Conservation (phyloP, 345 rosid genomes). For the Cochlearia excelsa region DNA sequence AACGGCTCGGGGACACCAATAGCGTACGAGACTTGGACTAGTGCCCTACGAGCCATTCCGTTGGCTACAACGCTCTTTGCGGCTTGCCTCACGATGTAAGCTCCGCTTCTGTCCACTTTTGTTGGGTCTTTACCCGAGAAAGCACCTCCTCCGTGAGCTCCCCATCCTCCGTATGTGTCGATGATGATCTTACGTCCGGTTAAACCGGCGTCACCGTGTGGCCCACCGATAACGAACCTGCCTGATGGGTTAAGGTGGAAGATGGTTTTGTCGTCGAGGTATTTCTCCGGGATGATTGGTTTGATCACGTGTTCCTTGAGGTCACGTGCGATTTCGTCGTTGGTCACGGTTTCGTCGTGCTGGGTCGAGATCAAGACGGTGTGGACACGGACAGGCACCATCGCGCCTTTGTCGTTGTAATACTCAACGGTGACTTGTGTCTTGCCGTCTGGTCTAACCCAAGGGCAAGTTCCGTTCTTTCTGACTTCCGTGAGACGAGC, state of each 20-base stretch:
- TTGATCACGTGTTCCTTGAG: slow-evolving; percentile 36
- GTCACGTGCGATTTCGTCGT: slow-evolving; percentile 36
- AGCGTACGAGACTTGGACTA: slow-evolving; percentile 36
- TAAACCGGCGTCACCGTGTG: slow-evolving; percentile 36
- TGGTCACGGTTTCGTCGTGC: slow-evolving; percentile 36
- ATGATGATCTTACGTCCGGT: slow-evolving; percentile 38
- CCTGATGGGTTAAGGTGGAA: slow-evolving; percentile 39
- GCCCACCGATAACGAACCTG: slow-evolving; percentile 34
- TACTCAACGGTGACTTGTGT: slow-evolving; percentile 39
- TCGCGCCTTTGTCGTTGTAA: slow-evolving; percentile 35
- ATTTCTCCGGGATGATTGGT: slow-evolving; percentile 36
- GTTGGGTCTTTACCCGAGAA: slow-evolving; percentile 39
- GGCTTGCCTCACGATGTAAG: slow-evolving; percentile 36
- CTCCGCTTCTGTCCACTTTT: slow-evolving; percentile 39
- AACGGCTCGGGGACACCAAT: slow-evolving; percentile 39
- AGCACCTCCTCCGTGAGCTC: slow-evolving; percentile 39
- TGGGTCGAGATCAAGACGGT: slow-evolving; percentile 35
- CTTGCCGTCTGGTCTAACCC: slow-evolving; percentile 37
- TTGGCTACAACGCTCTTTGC: slow-evolving; percentile 34
- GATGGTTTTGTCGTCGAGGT: slow-evolving; percentile 38
- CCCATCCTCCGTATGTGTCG: slow-evolving; percentile 37
- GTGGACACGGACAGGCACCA: slow-evolving; percentile 38
- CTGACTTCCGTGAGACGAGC: slow-evolving; percentile 34
- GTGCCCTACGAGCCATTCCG: slow-evolving; percentile 35
- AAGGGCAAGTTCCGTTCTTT: slow-evolving; percentile 36